Evolutionary conservation across 768 basidiomycete genomes (phyloP), one percentile per base, ranked within the genome.

Genomic region (Trametes cingulata): DNA sequence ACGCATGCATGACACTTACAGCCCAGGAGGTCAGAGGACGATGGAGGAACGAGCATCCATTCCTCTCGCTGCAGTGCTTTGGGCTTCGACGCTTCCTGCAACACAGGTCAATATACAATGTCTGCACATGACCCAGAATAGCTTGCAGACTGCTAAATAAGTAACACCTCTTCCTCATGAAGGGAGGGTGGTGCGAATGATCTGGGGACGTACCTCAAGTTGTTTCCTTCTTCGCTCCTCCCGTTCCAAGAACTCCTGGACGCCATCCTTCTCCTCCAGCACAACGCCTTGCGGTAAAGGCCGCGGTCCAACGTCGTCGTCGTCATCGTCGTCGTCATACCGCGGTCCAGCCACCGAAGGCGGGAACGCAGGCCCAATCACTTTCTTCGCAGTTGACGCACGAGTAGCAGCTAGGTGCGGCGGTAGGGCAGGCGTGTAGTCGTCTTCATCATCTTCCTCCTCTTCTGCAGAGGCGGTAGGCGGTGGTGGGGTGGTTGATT

Each of bases 11-110:
- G 43, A 4, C 17, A 82, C 89, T 63, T 66, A 95, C 93, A 87
- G 47, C 82, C 83, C 5, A 95, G 78, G 13, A 96, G 73, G 62
- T 91, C 90, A 1, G 90, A 87, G 1, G 86, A 83, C 19, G 88
- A 85, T 0, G 97, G 96, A 1, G 96, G 96, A 1, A 90, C 89
- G 45, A 98, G 81, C 97, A 99, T 99, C 97, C 97, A 99, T 72
- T 95, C 95, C 19, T 98, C 93, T 42, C 97, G 85, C 72, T 93
- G 77, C 39, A 85, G 76, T 39, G 82, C 81, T 72, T 93, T 94
- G 12, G 91, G 91, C 66, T 89, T 87, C 12, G 79, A 75, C 1
- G 87, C 89, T 77, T 91, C 93, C 85, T 90, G n/a, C n/a, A n/a
- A n/a, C n/a, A n/a, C n/a, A n/a, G n/a, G n/a, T n/a, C n/a, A n/a